Conservation (phyloP, 768 basidiomycete genomes). For the Lepiota venenata region DNA sequence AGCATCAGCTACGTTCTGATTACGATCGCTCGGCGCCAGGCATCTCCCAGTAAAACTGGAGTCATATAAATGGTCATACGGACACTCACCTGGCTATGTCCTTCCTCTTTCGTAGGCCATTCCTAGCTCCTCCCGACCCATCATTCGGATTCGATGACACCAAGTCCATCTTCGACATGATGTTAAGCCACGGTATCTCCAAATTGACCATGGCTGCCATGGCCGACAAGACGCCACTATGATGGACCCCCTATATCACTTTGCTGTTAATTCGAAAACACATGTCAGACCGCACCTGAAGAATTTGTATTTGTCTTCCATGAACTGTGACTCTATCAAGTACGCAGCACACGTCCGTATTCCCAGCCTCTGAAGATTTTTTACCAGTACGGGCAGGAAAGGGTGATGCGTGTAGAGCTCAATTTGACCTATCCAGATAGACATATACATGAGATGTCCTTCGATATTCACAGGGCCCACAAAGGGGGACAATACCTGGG, state of each 20-base stretch:
- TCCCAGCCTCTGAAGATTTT: conserved; percentile 67
- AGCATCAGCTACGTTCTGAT: background rate
- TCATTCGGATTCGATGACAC: conserved; percentile 68
- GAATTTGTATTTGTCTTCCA: conserved; percentile 99
- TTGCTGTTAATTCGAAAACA: background rate
- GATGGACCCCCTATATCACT: conserved; percentile 1
- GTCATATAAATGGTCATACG: background rate
- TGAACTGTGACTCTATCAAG: conserved; percentile 96
- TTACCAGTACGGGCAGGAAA: conserved; percentile 88
- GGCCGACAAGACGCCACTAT: conserved; percentile 89
- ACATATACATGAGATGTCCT: background rate
- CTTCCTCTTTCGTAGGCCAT: conserved; percentile 67
- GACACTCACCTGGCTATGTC: conserved; percentile 76
- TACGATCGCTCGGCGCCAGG: background rate
- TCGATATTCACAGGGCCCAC: background rate
- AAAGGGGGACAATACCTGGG: conserved; percentile 51
- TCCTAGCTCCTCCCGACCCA: conserved; percentile 56
- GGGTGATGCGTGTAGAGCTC: conserved; percentile 99
- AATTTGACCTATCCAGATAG: conserved; percentile 71
- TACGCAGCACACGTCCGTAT: conserved; percentile 89
- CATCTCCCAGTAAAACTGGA: background rate
- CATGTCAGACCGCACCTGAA: conserved; percentile 57
- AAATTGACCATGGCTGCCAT: conserved; percentile 99
- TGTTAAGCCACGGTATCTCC: conserved; percentile 94
- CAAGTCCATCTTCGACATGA: conserved; percentile 99